A percentile compares a stretch with the other conserved stretches of the same genome.
phyloP scores from a whole-genome alignment of 495 filamentous ascomycete genomes.

The Neurospora discreta region DNA sequence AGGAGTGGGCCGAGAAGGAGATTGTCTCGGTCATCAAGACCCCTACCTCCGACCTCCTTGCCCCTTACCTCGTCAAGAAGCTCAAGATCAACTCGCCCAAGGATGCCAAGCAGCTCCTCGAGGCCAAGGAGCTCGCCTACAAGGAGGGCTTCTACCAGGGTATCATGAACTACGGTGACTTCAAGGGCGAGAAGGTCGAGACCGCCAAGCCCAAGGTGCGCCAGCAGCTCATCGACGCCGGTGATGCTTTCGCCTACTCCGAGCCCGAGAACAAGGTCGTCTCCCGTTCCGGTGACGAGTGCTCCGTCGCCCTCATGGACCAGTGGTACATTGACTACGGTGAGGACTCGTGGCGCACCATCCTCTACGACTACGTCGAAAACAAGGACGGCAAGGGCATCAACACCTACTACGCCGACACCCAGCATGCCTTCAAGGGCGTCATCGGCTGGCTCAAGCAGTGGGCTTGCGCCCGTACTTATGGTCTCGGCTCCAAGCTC shows the following conservation, averaged over 20 bases:
- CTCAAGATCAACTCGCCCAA: slow-evolving; percentile 96
- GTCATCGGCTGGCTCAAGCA: slow-evolving; percentile 85
- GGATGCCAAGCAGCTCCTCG: slow-evolving; percentile 75
- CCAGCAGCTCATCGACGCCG: slow-evolving; percentile 62
- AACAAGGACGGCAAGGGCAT: slow-evolving; percentile 50
- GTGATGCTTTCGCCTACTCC: slow-evolving; percentile 81
- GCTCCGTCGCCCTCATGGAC: slow-evolving; percentile 75
- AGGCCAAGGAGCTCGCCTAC: slow-evolving; percentile 94
- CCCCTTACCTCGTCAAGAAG: slow-evolving; percentile 73
- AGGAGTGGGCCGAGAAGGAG: slow-evolving; percentile 89
- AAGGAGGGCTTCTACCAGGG: slow-evolving; percentile 98
- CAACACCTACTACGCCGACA: slow-evolving; percentile 68
- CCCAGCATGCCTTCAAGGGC: slow-evolving; percentile 72
- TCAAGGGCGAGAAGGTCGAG: slow-evolving; percentile 76
- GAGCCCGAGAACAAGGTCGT: slow-evolving; percentile 86
- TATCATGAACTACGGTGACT: slow-evolving; percentile 80
- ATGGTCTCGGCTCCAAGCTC: slow-evolving; percentile 85
- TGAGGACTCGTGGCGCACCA: slow-evolving; percentile 63
- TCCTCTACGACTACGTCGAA: slow-evolving; percentile 61
- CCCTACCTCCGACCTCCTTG: slow-evolving; percentile 75
- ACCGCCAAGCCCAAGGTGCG: slow-evolving; percentile 78
- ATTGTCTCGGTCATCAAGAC: slow-evolving; percentile 84
- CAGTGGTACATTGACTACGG: slow-evolving; percentile 98
- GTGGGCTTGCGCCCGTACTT: slow-evolving; percentile 90
- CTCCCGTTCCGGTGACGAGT: slow-evolving; percentile 71